These are phyloP conservation scores for Zoysia matrella DNA, from an alignment of 202 grass and related monocot genomes.

Conservation along the genomic window DNA sequence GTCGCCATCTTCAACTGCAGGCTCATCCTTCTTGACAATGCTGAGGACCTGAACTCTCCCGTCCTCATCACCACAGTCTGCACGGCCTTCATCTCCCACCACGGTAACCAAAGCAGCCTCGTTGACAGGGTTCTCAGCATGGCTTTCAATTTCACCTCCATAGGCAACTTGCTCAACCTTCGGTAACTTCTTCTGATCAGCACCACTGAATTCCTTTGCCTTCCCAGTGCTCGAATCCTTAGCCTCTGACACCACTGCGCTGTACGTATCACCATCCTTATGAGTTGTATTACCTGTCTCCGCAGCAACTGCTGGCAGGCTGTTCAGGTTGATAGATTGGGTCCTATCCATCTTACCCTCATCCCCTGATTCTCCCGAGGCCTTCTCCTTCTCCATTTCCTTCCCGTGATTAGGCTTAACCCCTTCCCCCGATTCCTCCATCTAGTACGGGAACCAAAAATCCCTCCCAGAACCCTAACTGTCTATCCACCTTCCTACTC, in stretches of 20 bases:
- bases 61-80: background rate
- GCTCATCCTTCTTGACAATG: conserved; percentile 60
- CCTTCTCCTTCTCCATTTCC: conserved; percentile 31
- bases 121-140: conserved; percentile 17
- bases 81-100: conserved; percentile 28
- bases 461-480: conserved; percentile 38
- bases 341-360: conserved; percentile 37
- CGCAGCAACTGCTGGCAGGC: conserved; percentile 17
- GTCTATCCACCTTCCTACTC: background rate
- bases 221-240: conserved; percentile 8
- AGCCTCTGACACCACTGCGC: conserved; percentile 1
- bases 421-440: conserved; percentile 30
- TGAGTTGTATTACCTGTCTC: background rate
- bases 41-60: conserved; percentile 28
- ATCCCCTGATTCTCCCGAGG: conserved; percentile 18
- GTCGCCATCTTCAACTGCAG: conserved; percentile 33
- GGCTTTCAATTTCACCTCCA: conserved; percentile 33
- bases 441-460: conserved; percentile 20
- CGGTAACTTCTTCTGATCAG: conserved; percentile 29
- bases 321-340: conserved; percentile 68
- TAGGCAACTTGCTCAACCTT: conserved; percentile 36
- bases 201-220: conserved; percentile 3
- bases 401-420: conserved; percentile 5
- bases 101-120: conserved; percentile 35
- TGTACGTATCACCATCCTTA: conserved; percentile 30